These are phyloP conservation scores for Stentor roeselii DNA, from an alignment of 73 alveolate genomes.

Conservation along the genomic window DNA sequence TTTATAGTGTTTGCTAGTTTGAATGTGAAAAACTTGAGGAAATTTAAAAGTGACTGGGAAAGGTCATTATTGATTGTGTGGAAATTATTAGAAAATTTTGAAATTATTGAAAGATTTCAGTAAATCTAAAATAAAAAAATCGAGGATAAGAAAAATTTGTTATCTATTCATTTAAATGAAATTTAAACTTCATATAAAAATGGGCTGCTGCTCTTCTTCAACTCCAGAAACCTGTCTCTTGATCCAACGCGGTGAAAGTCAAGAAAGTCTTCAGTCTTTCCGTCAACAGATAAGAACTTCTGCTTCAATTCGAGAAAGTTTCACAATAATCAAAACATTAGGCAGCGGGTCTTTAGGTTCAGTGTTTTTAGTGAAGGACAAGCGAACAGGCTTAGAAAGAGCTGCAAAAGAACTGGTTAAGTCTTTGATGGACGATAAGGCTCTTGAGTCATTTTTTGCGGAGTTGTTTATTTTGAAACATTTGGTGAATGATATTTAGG, in stretches of 20 bases:
- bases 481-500: neutral
- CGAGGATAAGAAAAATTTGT: too few relatives aligned
- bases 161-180: too few relatives aligned
- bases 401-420: conserved; percentile 6
- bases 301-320: neutral
- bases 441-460: neutral
- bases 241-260: neutral
- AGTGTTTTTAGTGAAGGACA: conserved; percentile 4
- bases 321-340: neutral
- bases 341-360: conserved; percentile 23
- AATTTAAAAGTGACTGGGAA: too few relatives aligned
- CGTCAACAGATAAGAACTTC: neutral
- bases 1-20: too few relatives aligned
- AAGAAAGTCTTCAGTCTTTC: neutral
- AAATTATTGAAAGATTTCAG: too few relatives aligned
- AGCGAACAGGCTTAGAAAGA: neutral
- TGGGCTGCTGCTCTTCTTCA: conserved; percentile 21
- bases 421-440: neutral
- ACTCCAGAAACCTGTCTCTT: neutral
- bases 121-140: too few relatives aligned
- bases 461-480: conserved; percentile 28
- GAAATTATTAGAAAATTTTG: too few relatives aligned
- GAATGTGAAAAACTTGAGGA: too few relatives aligned
- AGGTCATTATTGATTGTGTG: too few relatives aligned
- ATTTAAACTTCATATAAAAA: too few relatives aligned